Base-by-base conservation (phyloP, 176 grass and related monocot genomes). In the Lolium multiflorum region DNA sequence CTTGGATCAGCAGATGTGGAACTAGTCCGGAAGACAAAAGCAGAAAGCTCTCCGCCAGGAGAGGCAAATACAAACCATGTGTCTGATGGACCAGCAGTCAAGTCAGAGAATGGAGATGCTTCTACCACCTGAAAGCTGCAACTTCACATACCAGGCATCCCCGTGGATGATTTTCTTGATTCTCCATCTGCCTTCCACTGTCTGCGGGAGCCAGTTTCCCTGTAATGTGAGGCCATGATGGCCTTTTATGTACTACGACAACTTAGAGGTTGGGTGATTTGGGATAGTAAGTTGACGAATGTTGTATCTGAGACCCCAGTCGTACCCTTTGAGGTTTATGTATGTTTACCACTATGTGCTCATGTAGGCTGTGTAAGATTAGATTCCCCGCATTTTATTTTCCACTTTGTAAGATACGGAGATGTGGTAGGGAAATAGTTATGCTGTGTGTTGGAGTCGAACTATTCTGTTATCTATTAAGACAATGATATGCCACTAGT, bases 311-410 rank as follows among this genome's bases (percentile, higher is more conserved):
- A 84, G 60, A 76, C 28, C 28, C 49, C 13, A 58, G 78, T 76
- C 50, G 50, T 26, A 88, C 59, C 57, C 49, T 63, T 8, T 79
- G 17, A 22, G 31, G 41, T 51, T 61, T 16, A 67, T 50, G 48
- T 79, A 57, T 87, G 84, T 67, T 60, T 86, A 22, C 25, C 41
- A 21, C 3, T 31, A 66, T 39, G 81, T 74, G 44, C 21, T 80
- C 84, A 81, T 77, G 41, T 91, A 88, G 89, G 76, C 54, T 35
- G 24, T 84, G 81, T 81, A 84, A 80, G 58, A 68, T 87, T 83
- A 86, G 41, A 12, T 43, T 20, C 55, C 7, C 2, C 68, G 47
- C 7, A 48, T 50, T 46, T 43, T 63, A 31, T 37, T 28, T 66
- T 35, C 17, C 35, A 37, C 39, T 64, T 41, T 86, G 83, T 82